phyloP scores from a whole-genome alignment of 2,329 filamentous ascomycete genomes.

The Talaromyces sp. region DNA sequence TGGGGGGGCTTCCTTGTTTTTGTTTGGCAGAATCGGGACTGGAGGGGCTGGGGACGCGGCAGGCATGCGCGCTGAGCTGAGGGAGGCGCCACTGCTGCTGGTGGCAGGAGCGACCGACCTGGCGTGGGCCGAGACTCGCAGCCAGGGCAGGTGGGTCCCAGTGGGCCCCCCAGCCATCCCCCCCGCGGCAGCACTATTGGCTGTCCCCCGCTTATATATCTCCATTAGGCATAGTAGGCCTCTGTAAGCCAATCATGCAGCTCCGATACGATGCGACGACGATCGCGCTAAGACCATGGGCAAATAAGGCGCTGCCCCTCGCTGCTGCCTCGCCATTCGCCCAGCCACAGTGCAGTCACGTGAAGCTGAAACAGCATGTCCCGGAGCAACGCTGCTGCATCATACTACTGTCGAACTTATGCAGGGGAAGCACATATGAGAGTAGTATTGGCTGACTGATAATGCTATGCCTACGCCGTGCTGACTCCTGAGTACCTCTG shows the following conservation, averaged over 20 bases:
- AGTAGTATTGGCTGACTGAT: neutral
- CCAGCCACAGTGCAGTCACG: slow-evolving; percentile 9
- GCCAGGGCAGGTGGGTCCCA: neutral
- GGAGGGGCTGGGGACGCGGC: slow-evolving; percentile 13
- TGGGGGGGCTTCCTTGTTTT: slow-evolving; percentile 14
- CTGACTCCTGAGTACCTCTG: no score
- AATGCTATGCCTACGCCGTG: no score
- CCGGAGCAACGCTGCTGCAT: neutral
- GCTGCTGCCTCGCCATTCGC: slow-evolving; percentile 4
- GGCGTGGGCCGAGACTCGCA: neutral
- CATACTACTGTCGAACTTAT: neutral
- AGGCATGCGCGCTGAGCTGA: slow-evolving; percentile 5
- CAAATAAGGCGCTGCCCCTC: neutral
- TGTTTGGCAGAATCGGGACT: slow-evolving; percentile 13
- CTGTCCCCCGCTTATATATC: neutral
- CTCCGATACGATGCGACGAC: neutral
- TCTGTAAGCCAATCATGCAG: neutral
- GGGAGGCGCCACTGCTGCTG: neutral
- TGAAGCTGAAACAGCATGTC: neutral
- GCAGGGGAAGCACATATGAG: neutral
- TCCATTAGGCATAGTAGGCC: neutral
- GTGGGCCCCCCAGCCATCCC: neutral
- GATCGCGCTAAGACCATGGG: neutral
- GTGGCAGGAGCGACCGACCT: neutral
- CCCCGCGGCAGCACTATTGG: neutral